Evolutionary conservation across 1,139 yeast genomes (phyloP).

Genomic region (Pneumocystis jirovecii): DNA sequence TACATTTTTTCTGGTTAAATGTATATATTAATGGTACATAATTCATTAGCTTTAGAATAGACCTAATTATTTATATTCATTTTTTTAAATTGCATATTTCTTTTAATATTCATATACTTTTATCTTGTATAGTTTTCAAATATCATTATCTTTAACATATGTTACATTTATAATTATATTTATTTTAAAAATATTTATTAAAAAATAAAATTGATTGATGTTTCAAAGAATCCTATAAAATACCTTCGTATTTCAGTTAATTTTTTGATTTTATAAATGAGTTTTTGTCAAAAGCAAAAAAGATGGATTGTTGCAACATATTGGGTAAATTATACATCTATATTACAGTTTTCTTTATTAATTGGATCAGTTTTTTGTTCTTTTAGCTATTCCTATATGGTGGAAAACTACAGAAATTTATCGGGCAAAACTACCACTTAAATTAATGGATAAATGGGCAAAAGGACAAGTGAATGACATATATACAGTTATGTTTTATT

Average conservation of each 20-base stretch:
- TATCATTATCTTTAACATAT: no score
- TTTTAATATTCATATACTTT: no score
- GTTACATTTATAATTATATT: no score
- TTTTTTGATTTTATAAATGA: background rate
- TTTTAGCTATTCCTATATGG: conserved; percentile 69
- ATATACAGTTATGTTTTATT: conserved; percentile 42
- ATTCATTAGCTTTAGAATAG: background rate
- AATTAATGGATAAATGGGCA: conserved; percentile 34
- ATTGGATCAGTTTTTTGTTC: conserved; percentile 12
- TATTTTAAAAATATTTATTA: no score
- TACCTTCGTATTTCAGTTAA: background rate
- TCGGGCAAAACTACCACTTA: conserved; percentile 57
- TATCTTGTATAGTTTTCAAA: no score
- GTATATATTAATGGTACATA: no score
- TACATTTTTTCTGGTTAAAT: background rate
- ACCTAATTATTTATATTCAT: background rate
- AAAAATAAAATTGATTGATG: no score
- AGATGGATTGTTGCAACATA: background rate
- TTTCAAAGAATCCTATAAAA: background rate
- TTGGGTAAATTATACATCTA: background rate
- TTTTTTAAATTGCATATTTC: no score
- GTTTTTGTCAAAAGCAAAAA: background rate
- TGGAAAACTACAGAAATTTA: conserved; percentile 52
- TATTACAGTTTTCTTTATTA: background rate
- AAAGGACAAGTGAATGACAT: conserved; percentile 28